Conservation (phyloP, 129 eudicot species). For the Silybum marianum region DNA sequence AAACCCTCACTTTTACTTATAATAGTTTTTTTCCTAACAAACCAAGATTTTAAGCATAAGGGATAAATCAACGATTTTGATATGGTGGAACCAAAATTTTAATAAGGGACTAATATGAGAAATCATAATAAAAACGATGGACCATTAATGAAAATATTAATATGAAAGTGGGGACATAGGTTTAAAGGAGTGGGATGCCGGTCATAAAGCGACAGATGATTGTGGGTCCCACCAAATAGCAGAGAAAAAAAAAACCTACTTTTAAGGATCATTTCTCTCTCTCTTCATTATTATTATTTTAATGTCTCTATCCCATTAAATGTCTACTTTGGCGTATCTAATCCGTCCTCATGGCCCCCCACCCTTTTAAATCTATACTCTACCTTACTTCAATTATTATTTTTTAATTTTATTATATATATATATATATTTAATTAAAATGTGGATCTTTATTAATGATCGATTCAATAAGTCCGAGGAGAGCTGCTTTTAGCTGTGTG, state of each 20-base stretch:
- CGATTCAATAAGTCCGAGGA: not conserved
- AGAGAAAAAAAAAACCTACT: constrained; percentile 24
- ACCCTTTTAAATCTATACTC: not conserved
- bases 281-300: constrained; percentile 14
- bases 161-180: constrained; percentile 6
- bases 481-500: not conserved
- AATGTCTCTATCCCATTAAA: constrained; percentile 34
- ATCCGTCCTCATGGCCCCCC: constrained; percentile 15
- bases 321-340: constrained; percentile 45
- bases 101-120: not conserved
- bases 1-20: too few species aligned
- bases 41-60: not conserved
- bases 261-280: constrained; percentile 38
- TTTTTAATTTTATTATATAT: not conserved
- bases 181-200: constrained; percentile 45
- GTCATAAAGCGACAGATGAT: constrained; percentile 50
- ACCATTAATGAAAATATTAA: constrained; percentile 8
- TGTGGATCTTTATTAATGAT: not conserved
- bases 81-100: not conserved
- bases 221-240: constrained; percentile 35
- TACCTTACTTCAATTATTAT: not conserved
- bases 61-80: constrained; percentile 7
- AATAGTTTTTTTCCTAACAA: too few species aligned
- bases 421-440: not conserved
- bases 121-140: not conserved